phyloP scores from a whole-genome alignment of 1,284 basidiomycete genomes.

The Ceratobasidium sp. region DNA sequence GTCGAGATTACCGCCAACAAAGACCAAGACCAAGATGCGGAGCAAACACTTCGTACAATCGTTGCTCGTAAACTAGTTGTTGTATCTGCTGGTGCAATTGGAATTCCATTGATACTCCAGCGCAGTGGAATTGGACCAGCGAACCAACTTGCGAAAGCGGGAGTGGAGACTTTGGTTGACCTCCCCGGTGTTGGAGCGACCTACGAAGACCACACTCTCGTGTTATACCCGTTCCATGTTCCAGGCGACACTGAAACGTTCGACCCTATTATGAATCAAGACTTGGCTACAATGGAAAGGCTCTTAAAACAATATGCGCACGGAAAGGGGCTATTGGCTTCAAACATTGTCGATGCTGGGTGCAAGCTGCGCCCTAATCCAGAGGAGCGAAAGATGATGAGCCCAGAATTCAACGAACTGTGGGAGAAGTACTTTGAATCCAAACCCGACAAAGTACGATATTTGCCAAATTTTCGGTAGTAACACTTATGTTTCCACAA shows the following conservation, averaged over 20 bases:
- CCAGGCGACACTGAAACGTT: slow-evolving; percentile 32
- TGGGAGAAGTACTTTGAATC: slow-evolving; percentile 36
- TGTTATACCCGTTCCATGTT: slow-evolving; percentile 10
- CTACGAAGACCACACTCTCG: slow-evolving; percentile 62
- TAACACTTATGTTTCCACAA: background rate
- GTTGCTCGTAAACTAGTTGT: slow-evolving; percentile 41
- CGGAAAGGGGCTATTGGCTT: slow-evolving; percentile 32
- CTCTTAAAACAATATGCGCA: background rate
- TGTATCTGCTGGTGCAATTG: slow-evolving; percentile 41
- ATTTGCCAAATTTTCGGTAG: background rate
- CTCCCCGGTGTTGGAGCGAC: slow-evolving; percentile 71
- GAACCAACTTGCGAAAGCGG: slow-evolving; percentile 60
- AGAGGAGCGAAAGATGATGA: slow-evolving; percentile 23
- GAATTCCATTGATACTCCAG: slow-evolving; percentile 68
- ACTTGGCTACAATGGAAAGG: slow-evolving; percentile 15
- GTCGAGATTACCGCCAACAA: slow-evolving; percentile 39
- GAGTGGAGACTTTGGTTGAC: slow-evolving; percentile 63
- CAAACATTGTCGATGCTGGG: slow-evolving; percentile 32
- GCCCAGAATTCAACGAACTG: slow-evolving; percentile 11
- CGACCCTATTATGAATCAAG: slow-evolving; percentile 32
- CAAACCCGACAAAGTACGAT: slow-evolving; percentile 37
- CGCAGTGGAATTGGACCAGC: slow-evolving; percentile 66
- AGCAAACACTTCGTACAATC: slow-evolving; percentile 29
- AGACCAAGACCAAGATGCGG: slow-evolving; percentile 16
- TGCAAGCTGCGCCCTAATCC: slow-evolving; percentile 32